Base-by-base conservation (phyloP, 306 rosid species). In the Datisca glomerata region DNA sequence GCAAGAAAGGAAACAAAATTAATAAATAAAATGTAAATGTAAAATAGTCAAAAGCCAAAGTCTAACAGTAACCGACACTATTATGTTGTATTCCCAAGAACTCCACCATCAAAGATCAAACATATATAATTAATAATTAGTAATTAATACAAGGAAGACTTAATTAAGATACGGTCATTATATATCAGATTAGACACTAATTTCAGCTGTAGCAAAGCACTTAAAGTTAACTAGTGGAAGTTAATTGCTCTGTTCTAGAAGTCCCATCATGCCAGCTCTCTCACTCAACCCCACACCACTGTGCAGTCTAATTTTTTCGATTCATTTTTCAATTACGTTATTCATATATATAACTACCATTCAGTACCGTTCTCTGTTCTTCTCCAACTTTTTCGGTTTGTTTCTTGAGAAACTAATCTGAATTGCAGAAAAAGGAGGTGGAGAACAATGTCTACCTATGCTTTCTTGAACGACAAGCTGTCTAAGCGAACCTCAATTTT, bases 381-480 rank as follows among this genome's bases (percentile, higher is more conserved):
- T 40, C 41, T 18, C 23, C 24, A 19, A 27, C 18, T 13, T 21
- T 17, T 32, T 24, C 17, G 21, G 14, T 35, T 21, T 21, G 39
- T 45, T 31, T 18, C 22, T n/a, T 16, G 15, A 44, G 22, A 9
- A 13, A 7, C 7, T 20, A 3, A n/a, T n/a, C n/a, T n/a, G n/a
- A n/a, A n/a, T n/a, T n/a, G n/a, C n/a, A n/a, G 24, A 31, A 32
- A 7, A 23, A 15, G 4, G 29, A 18, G 16, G 45, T 8, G 18
- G 13, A 4, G 44, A 41, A n/a, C n/a, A 47, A 75, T 75, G 84
- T 56, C 84, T 3, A 49, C 49, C 17, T 75, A 67, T 47, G 39
- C 67, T 4, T 75, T 71, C 18, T 45, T 75, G 41, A 75, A 75
- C 61, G 72, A 75, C 37, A 72, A 63, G 73, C 84, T 75, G 27